A percentile compares a stretch with the other conserved stretches of the same genome.
Conservation (phyloP, 1,284 basidiomycete genomes). For the Puccinia hordei region DNA sequence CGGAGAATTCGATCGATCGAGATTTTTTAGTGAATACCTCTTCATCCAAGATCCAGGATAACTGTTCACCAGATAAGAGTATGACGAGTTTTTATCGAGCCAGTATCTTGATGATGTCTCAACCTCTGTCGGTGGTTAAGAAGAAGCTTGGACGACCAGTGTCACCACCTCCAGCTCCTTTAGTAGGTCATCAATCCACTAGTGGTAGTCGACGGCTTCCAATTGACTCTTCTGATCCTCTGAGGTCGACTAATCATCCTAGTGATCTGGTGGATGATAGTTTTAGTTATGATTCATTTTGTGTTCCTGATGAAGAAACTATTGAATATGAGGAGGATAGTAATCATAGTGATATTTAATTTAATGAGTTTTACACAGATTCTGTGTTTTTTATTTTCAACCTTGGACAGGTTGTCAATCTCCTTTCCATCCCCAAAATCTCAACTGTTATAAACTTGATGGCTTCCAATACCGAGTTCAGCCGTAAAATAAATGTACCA, state of each 20-base stretch:
- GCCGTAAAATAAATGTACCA: no score
- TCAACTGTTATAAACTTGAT: no score
- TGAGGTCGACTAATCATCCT: no score
- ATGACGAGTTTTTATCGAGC: constrained; percentile 42
- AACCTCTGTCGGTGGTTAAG: constrained; percentile 13
- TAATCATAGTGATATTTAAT: background rate
- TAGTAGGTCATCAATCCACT: background rate
- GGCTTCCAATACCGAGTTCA: no score
- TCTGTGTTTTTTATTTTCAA: no score
- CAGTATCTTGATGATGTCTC: constrained; percentile 42
- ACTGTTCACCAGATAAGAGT: constrained; percentile 11
- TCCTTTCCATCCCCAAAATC: no score
- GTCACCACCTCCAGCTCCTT: background rate
- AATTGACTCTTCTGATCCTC: background rate
- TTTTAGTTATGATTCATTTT: constrained; percentile 43
- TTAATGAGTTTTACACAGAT: no score
- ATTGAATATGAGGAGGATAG: constrained; percentile 35
- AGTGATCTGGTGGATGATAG: constrained; percentile 20
- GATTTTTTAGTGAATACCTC: constrained; percentile 25
- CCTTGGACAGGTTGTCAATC: no score
- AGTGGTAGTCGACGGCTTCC: background rate
- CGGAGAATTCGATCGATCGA: constrained; percentile 42
- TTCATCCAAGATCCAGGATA: constrained; percentile 11
- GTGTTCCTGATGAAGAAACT: constrained; percentile 43
- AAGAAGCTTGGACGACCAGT: background rate